Conservation (phyloP, 345 rosid genomes). For the Brassica juncea region DNA sequence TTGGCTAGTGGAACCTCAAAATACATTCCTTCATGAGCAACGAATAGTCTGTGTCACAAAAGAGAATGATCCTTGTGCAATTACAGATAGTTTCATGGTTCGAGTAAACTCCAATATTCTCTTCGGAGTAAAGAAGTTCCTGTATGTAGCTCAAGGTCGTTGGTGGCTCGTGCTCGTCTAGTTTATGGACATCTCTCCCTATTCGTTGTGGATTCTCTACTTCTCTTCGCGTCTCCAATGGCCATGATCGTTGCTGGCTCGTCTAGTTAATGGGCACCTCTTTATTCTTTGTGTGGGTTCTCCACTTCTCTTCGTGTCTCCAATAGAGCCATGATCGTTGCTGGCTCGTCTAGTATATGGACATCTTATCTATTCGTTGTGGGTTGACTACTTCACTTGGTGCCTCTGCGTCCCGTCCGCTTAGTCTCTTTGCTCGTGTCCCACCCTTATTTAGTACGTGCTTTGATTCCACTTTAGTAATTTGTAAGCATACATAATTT, state of each 20-base stretch:
- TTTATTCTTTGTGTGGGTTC: neutral
- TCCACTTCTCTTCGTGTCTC: neutral
- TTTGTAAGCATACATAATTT: neutral
- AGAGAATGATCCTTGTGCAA: constrained; percentile 1
- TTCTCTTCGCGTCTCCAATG: no score
- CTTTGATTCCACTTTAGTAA: neutral
- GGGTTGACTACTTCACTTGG: constrained; percentile 6
- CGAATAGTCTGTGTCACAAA: neutral
- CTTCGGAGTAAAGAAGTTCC: constrained; percentile 10
- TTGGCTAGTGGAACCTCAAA: constrained; percentile 33
- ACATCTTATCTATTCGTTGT: neutral
- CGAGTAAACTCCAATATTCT: neutral
- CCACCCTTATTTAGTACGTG: neutral
- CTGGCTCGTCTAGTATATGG: constrained; percentile 20
- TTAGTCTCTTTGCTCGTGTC: constrained; percentile 1
- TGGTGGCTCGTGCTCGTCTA: constrained; percentile 20
- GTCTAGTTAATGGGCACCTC: neutral
- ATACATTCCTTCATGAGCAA: neutral
- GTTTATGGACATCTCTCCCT: neutral
- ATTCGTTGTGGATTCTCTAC: constrained; percentile 1
- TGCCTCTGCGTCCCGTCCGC: constrained; percentile 4
- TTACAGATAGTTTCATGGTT: constrained; percentile 17
- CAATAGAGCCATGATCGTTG: neutral
- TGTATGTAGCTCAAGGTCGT: neutral
- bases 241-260: neutral